Evolutionary conservation across 495 filamentous ascomycete genomes (phyloP), one percentile per base, ranked within the genome.

Genomic region (Astrothelium macrocarpum): DNA sequence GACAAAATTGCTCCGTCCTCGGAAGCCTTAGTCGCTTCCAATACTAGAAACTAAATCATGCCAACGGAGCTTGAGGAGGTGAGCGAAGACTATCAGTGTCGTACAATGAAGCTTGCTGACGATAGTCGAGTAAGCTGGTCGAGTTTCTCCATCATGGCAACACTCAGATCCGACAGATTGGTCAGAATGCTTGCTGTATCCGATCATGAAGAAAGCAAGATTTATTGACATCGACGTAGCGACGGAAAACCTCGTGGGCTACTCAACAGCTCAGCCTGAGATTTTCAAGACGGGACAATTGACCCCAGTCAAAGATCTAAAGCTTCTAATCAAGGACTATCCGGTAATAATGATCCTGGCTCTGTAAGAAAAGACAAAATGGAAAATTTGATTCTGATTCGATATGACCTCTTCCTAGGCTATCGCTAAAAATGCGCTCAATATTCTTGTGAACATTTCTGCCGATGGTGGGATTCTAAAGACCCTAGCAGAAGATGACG

Each of bases 141-240:
- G 90, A 90, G 68, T 95, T 97, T 70, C 87, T 97, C 34, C 87
- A 90, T 71, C 86, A 95, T 78, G 89, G 87, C 53, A 96, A 92
- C 74, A 88, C 88, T 11, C 85, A 90, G 70, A 88, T 96, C 62
- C 85, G 92, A 49, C 83, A 88, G 74, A 82, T 86, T 60, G 87
- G 87, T 88, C 79, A 64, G 78, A 5, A 78, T 64, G 75, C 60
- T 28, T 56, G 11, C 14, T 9, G 26, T 60, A 53, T 56, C 2
- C 46, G 32, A 18, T 32, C 26, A 53, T n/a, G 45, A 31, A 39
- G 2, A 39, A 12, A 42, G 2, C 23, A 29, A 28, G 31, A 16
- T 46, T 32, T 10, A 60, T 67, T 71, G 59, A 69, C 75, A 28
- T 45, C 25, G 31, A 4, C 61, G 23, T 34, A 85, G 92, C 94